Base-by-base conservation (phyloP, 1,284 basidiomycete genomes). In the Microbotryum violaceum region DNA sequence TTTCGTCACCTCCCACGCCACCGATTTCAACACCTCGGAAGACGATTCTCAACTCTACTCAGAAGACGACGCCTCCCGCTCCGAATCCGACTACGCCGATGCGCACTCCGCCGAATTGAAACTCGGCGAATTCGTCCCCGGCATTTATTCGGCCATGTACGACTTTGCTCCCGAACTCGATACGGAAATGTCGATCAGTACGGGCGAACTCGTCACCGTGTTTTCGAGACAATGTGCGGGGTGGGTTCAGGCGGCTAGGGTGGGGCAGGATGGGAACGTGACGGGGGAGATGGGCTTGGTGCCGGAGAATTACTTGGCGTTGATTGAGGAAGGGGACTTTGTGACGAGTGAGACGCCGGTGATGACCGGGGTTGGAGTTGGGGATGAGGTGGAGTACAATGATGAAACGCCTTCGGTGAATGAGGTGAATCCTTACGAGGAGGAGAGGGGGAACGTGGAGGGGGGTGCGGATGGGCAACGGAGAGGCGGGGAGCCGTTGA, bases 241-340 rank as follows among this genome's bases (percentile, higher is more conserved):
- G 1, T 69, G 67, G 67, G 67, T 69, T n/a, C 66, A 66, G 37
- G 66, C 66, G 14, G 62, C 55, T 2, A n/a, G 67, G 7, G 63
- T 65, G 12, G 49, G 55, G 16, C n/a, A 9, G 21, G 54, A 55
- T 21, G 59, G 54, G 14, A 52, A 57, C 0, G 21, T 60, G 25
- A 64, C 61, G 0, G 62, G 57, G 5, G 67, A 69, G 46, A 49
- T 64, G 12, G 67, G 67, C 4, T 59, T 69, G 27, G 61, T 69
- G 0, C 67, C 67, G 1, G 67, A 69, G 37, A 69, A 69, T 55
- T 69, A 69, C 49, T 52, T 68, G 37, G 47, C 50, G 7, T 48
- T 60, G 6, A 18, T 69, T 37, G 60, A 60, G 21, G 37, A 42
- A 9, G 57, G n/a, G 6, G 58, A 52, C 3, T 23, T 31, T 10